Evolutionary conservation across 805 yeast species (phyloP), one percentile per base, ranked within the genome.

Genomic region (Hanseniaspora lachancei): DNA sequence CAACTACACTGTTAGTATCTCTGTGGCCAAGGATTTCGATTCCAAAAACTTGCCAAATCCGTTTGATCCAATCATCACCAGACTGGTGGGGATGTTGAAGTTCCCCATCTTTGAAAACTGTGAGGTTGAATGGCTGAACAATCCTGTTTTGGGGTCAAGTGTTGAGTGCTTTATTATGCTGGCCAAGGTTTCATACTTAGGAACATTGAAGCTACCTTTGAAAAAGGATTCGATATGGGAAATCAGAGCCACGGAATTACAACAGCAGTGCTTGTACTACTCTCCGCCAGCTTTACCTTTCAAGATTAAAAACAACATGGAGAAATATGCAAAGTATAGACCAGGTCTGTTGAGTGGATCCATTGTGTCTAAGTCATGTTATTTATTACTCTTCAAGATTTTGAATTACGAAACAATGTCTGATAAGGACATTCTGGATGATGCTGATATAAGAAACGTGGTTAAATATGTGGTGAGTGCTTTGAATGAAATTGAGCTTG

Each of bases 121-220:
- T 53, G 62, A 61, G 16, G 64, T 65, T 20, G 66, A 65, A 39
- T 72, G 74, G 74, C 68, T 72, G 70, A 72, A 71, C 51, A 69
- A 72, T 54, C 76, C 76, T 0, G 68, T 72, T 5, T 61, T 70
- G 55, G 76, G 76, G 2, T 69, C 74, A 18, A 68, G 74, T 1
- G 58, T 66, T 6, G 68, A 66, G 32, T 68, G 71, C 35, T 68
- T 70, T 56, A 76, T 72, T 50, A 61, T 69, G 39, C 42, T 68
- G 13, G 69, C 73, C 27, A 74, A 74, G 57, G 61, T 72, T 13
- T 60, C 70, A 0, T 74, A 72, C 71, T 57, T 74, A 16, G 60
- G 70, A n/a, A 57, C 69, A 40, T 54, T 62, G 36, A 55, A 57
- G 5, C 43, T 59, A 44, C 65, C 64, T 3, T 53, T 60, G 18